phyloP scores from a whole-genome alignment of 495 filamentous ascomycete species.

The Viridothelium virens region DNA sequence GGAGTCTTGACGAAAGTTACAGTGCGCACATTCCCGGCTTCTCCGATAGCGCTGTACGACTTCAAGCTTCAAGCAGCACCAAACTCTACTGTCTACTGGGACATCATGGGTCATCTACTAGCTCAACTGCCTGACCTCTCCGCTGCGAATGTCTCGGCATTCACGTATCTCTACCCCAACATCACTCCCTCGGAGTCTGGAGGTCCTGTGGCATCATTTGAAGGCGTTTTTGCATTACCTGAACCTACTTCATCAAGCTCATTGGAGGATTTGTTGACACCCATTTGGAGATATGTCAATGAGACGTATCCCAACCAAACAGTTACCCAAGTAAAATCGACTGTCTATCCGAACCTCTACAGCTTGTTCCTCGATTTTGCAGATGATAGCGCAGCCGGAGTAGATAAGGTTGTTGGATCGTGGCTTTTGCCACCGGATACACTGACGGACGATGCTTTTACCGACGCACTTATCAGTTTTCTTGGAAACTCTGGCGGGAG shows the following conservation, averaged over 20 bases:
- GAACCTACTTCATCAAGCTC: neutral
- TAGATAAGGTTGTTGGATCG: constrained; percentile 1
- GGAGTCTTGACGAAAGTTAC: constrained; percentile 13
- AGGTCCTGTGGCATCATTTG: neutral
- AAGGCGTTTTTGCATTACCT: neutral
- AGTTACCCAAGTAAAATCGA: neutral
- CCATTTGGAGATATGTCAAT: neutral
- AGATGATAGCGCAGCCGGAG: constrained; percentile 1
- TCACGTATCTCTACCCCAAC: neutral
- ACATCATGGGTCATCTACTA: neutral
- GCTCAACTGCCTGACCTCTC: neutral
- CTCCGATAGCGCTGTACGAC: constrained; percentile 1
- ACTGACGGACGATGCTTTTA: neutral
- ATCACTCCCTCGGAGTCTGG: neutral
- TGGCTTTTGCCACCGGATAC: constrained; percentile 3
- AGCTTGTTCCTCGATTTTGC: neutral
- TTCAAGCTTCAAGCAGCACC: neutral
- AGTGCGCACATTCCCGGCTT: neutral
- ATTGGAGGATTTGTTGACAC: constrained; percentile 1
- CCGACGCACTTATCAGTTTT: neutral
- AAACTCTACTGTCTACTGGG: constrained; percentile 2
- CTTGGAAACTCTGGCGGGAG: neutral
- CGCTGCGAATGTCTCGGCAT: neutral
- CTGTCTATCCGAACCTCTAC: constrained; percentile 3
- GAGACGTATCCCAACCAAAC: constrained; percentile 7